These are phyloP conservation scores for Avena sativa DNA, from an alignment of 176 grass and related monocot genomes.

Conservation along the genomic window DNA sequence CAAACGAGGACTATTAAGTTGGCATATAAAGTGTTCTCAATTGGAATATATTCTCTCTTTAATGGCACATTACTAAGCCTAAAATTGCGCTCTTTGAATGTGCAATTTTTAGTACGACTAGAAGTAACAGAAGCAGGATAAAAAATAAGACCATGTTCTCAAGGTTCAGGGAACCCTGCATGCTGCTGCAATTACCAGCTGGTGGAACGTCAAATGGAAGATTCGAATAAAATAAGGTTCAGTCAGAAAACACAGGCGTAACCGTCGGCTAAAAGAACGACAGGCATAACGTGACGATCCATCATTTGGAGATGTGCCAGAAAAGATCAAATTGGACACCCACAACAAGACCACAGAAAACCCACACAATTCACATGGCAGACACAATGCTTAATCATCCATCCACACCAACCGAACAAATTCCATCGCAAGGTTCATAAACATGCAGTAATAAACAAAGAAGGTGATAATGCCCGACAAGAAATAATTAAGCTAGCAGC, in stretches of 20 bases:
- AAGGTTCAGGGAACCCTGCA: background rate
- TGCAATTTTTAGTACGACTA: too few relatives aligned
- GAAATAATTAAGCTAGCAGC: constrained; percentile 26
- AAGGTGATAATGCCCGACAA: constrained; percentile 13
- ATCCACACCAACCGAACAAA: constrained; percentile 32
- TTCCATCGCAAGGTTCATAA: constrained; percentile 26
- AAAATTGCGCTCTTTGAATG: too few relatives aligned
- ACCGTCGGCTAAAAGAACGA: background rate
- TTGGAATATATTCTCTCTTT: too few relatives aligned
- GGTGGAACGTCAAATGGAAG: background rate
- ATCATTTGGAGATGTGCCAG: background rate
- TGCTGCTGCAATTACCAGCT: background rate
- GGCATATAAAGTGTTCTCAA: too few relatives aligned
- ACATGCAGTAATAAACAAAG: background rate
- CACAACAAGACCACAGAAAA: background rate
- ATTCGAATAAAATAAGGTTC: too few relatives aligned
- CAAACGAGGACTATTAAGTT: too few relatives aligned
- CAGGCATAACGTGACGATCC: background rate
- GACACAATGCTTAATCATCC: constrained; percentile 2
- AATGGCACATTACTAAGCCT: too few relatives aligned
- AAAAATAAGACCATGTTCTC: background rate
- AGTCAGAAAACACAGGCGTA: too few relatives aligned
- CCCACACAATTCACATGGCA: background rate
- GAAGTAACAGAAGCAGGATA: too few relatives aligned
- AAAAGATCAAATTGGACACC: background rate